phyloP scores from a whole-genome alignment of 2,329 filamentous ascomycete genomes.

The Zymoseptoria brevis region DNA sequence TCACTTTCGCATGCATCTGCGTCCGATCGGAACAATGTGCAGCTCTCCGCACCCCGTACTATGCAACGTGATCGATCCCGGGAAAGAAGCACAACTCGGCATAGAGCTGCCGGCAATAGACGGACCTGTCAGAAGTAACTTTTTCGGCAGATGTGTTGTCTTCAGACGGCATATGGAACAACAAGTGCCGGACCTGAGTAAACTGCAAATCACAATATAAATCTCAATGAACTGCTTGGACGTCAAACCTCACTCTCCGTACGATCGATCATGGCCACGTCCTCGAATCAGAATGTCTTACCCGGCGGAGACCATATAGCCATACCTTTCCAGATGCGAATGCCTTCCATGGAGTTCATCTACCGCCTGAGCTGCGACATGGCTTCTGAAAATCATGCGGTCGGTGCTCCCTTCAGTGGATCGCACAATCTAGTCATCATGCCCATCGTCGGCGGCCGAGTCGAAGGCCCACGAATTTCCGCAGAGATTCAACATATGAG shows the following conservation, averaged over 20 bases:
- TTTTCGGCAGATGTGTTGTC: not conserved
- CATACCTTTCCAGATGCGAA: constrained; percentile 6
- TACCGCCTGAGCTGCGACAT: constrained; percentile 20
- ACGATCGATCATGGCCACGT: not conserved
- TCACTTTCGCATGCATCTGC: too few species aligned
- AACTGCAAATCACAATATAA: too few species aligned
- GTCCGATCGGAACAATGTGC: too few species aligned
- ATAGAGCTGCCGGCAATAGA: not conserved
- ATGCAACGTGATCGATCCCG: not conserved
- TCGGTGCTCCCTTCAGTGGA: constrained; percentile 13
- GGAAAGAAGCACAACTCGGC: not conserved
- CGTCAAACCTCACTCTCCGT: not conserved
- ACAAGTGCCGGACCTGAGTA: not conserved
- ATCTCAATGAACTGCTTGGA: too few species aligned
- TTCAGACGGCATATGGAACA: not conserved
- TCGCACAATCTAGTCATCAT: constrained; percentile 14
- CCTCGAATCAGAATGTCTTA: not conserved
- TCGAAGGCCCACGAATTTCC: constrained; percentile 16
- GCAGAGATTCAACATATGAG: constrained; percentile 15
- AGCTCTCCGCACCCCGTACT: too few species aligned
- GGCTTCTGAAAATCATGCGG: constrained; percentile 12
- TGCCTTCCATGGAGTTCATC: constrained; percentile 17
- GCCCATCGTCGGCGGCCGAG: constrained; percentile 15
- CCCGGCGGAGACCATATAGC: constrained; percentile 1
- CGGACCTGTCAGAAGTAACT: not conserved